Conservation (phyloP, 1,139 yeast species). For the Geotrichum klebahnii region DNA sequence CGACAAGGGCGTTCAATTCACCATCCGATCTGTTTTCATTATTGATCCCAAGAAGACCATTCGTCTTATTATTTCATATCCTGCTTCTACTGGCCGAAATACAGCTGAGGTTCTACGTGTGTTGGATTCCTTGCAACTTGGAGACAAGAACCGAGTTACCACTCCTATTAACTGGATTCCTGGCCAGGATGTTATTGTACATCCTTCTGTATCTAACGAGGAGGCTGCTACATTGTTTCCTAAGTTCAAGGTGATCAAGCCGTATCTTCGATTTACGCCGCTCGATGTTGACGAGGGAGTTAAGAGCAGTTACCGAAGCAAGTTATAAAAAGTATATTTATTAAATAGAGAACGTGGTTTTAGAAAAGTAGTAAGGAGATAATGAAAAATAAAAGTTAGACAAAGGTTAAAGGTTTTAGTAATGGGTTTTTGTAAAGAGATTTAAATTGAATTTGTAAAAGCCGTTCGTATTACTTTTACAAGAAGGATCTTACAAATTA, state of each 20-base stretch:
- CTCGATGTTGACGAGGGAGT: too few species aligned
- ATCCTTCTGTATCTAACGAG: constrained; percentile 64
- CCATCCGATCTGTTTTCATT: constrained; percentile 77
- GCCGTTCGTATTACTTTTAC: too few species aligned
- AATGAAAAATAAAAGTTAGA: too few species aligned
- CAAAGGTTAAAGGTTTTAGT: too few species aligned
- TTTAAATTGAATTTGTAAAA: too few species aligned
- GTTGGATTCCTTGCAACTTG: constrained; percentile 71
- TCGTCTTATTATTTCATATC: constrained; percentile 70
- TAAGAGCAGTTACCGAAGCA: too few species aligned
- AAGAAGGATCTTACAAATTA: too few species aligned
- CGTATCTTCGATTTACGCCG: constrained; percentile 64
- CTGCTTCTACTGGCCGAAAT: constrained; percentile 84
- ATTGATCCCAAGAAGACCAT: constrained; percentile 76
- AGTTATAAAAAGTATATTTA: too few species aligned
- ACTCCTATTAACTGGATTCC: constrained; percentile 87
- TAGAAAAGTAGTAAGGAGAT: too few species aligned
- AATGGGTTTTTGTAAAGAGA: too few species aligned
- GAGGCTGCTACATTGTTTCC: constrained; percentile 73
- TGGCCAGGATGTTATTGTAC: constrained; percentile 82
- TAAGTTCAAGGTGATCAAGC: constrained; percentile 70
- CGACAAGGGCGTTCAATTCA: constrained; percentile 56
- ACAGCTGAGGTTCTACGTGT: constrained; percentile 82
- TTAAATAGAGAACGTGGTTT: too few species aligned
- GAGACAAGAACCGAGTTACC: constrained; percentile 66